Conservation (phyloP, 1,139 yeast genomes). For the Debaryomycetaceae sp. region DNA sequence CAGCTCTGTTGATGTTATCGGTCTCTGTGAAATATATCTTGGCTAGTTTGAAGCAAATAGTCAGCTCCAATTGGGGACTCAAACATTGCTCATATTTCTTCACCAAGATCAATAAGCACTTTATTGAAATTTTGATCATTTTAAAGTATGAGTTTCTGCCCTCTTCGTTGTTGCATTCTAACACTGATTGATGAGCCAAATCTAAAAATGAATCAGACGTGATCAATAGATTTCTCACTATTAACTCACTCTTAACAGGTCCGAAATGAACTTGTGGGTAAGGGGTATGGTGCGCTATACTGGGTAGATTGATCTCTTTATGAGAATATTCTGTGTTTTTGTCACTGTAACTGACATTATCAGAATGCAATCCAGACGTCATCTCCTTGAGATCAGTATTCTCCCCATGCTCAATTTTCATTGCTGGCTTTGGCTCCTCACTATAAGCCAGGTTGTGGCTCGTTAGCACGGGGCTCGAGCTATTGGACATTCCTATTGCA, state of each 20-base stretch:
- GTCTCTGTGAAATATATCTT: slow-evolving; percentile 40
- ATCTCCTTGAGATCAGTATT: too few relatives aligned
- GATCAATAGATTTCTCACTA: slow-evolving; percentile 4
- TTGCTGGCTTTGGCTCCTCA: too few relatives aligned
- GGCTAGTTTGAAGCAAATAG: slow-evolving; percentile 33
- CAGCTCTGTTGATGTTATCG: slow-evolving; percentile 34
- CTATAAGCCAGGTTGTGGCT: too few relatives aligned
- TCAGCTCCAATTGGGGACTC: slow-evolving; percentile 27
- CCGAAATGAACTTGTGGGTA: background rate
- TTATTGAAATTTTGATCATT: slow-evolving; percentile 37
- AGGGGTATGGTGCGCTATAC: background rate
- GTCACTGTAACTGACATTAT: too few relatives aligned
- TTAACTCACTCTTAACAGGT: slow-evolving; percentile 1
- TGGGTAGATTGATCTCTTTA: background rate
- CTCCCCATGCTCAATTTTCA: too few relatives aligned
- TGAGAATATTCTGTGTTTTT: too few relatives aligned
- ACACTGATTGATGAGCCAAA: slow-evolving; percentile 22
- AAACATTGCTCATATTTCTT: slow-evolving; percentile 23
- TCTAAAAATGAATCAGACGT: slow-evolving; percentile 20
- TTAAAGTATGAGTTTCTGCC: slow-evolving; percentile 28
- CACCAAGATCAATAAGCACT: slow-evolving; percentile 30
- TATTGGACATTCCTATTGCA: too few relatives aligned
- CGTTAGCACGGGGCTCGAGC: too few relatives aligned
- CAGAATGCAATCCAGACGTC: too few relatives aligned
- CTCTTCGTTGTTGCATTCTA: slow-evolving; percentile 7